Base-by-base conservation (phyloP, 1,284 basidiomycete genomes). In the Ceratobasidium sp. region DNA sequence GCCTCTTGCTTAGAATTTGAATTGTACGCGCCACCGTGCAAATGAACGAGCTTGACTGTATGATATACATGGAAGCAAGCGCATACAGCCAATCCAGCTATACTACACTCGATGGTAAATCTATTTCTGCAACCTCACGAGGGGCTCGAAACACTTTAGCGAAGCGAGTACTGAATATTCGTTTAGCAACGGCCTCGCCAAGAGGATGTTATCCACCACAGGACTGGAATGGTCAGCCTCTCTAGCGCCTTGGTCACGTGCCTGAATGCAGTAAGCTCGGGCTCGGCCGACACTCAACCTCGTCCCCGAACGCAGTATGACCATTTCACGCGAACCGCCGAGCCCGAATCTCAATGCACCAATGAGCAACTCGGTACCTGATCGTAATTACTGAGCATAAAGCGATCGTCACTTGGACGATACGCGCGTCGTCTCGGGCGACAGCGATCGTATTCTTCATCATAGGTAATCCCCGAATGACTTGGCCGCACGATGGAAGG, bases 391-490 rank as follows among this genome's bases (percentile, higher is more conserved):
- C 33, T 42, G 38, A 62, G 61, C 38, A 62, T 44, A 12, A 40
- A 9, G 17, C 40, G 38, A 62, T 6, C 13, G 13, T 12, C 23
- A 33, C 28, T 4, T 5, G 38, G 26, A 40, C 44, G 38, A 44
- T 44, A 62, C 61, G n/a, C 61, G 61, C 33, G 61, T 62, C 23
- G 38, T 40, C 61, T 62, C 61, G 61, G 61, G 61, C 61, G n/a
- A 44, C 2, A 20, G 23, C 3, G 3, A 62, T 62, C 38, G 23
- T 13, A 5, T n/a, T n/a, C 38, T 1, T 20, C 40, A n/a, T 42
- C n/a, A 40, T 9, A 40, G 40, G 26, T 40, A 9, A 62, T 62
- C 20, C 13, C 46, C 20, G 46, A 48, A 17, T 48, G 10, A 17
- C 4, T 48, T 40, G n/a, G 13, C 61, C 61, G 61, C 23, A 42